A percentile compares a stretch with the other conserved stretches of the same genome.
These are phyloP conservation scores for Larix sibirica DNA, from an alignment of 83 land plant species.

Conservation along the genomic window DNA sequence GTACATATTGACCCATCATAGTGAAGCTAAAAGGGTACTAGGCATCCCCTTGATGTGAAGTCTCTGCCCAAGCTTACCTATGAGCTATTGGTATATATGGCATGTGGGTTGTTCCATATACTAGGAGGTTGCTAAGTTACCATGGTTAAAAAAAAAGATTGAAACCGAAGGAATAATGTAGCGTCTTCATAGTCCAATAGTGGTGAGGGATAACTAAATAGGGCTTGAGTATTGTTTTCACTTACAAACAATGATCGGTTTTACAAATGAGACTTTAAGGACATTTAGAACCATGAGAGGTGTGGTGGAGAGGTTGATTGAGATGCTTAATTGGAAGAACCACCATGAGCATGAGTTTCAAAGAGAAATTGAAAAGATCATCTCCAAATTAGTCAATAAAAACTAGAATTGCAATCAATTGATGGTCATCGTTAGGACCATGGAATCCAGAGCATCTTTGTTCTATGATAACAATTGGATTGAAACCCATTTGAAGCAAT, in stretches of 20 bases:
- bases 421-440: slow-evolving; percentile 24
- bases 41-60: no score
- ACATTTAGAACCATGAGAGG: slow-evolving; percentile 55
- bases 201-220: slow-evolving; percentile 68
- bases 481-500: neutral
- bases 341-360: slow-evolving; percentile 60
- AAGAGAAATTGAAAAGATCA: slow-evolving; percentile 46
- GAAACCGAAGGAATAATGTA: no score
- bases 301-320: slow-evolving; percentile 69
- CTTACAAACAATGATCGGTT: slow-evolving; percentile 33
- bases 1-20: no score
- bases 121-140: no score
- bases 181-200: slow-evolving; percentile 29
- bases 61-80: no score
- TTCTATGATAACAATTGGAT: slow-evolving; percentile 5
- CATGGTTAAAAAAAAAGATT: no score
- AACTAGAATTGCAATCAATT: slow-evolving; percentile 41
- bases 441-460: slow-evolving; percentile 71
- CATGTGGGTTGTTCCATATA: no score
- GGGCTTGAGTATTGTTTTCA: slow-evolving; percentile 42
- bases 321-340: slow-evolving; percentile 78
- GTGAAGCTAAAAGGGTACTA: no score
- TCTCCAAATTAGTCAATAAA: slow-evolving; percentile 53
- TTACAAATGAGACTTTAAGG: slow-evolving; percentile 54
- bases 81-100: no score